Evolutionary conservation across 768 basidiomycete genomes (phyloP), one percentile per base, ranked within the genome.

Genomic region (Pulveroboletus sp.): DNA sequence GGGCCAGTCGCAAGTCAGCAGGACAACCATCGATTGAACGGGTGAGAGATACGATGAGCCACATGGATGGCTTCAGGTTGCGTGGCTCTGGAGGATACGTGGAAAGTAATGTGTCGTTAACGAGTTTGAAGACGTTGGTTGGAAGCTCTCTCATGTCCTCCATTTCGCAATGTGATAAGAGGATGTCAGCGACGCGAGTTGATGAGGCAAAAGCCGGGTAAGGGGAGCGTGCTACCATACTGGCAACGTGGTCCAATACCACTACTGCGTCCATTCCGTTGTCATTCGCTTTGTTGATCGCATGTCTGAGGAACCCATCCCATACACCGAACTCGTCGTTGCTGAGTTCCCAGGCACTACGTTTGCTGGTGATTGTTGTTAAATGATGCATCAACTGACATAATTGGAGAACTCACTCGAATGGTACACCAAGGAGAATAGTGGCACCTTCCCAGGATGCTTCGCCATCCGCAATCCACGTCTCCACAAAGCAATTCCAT

Each of bases 1-100:
- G 57, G 20, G 67, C 63, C 19, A 73, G 53, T 35, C 75, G 61
- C 42, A 81, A 67, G 36, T 75, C 76, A 5, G 54, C 50, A 2
- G 85, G 82, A 59, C 83, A 85, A 0, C 65, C 55, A 48, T 85
- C 83, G 34, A 90, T 68, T 5, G 78, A 59, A 7, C 70, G 66
- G 37, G 74, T 75, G 45, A 89, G 64, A 5, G 83, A 74, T 32
- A 81, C 71, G 17, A 82, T 68, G 54, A 86, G 70, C 86, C 86
- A 89, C 52, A 79, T 69, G 30, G 78, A 76, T 31, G 74, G 73
- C 44, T 77, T 72, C 59, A 76, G 73, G 56, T 79, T 76, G 40
- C 71, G 70, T 5, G 77, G 73, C 17, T 76, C 76, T 0, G 86
- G 85, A 0, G 88, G 88, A 66, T 91, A 91, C 9, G 77, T 76